These are phyloP conservation scores for Endoconidiophora laricicola DNA, from an alignment of 2,329 filamentous ascomycete species.

Conservation along the genomic window DNA sequence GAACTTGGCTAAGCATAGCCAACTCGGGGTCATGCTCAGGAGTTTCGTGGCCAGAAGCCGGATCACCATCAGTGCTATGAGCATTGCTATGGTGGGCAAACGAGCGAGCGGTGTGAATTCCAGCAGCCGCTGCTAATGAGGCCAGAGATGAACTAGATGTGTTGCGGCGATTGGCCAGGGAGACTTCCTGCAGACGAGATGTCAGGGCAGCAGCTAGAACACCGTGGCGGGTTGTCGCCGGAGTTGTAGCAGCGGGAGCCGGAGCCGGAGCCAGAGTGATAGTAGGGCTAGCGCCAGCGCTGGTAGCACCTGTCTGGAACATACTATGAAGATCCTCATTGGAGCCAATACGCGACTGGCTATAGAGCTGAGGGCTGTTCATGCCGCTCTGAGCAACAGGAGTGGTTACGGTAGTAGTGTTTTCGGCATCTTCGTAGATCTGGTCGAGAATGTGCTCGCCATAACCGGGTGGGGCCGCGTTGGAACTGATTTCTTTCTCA, in stretches of 20 bases:
- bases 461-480: conserved; percentile 78
- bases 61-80: conserved; percentile 29
- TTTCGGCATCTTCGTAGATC: conserved; percentile 73
- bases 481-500: conserved; percentile 32
- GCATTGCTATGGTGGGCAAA: conserved; percentile 16
- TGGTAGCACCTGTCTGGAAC: conserved; percentile 25
- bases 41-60: conserved; percentile 32
- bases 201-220: conserved; percentile 29
- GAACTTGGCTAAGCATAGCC: conserved; percentile 52
- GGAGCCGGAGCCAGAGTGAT: conserved; percentile 8
- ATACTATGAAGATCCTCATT: conserved; percentile 54
- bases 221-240: conserved; percentile 11
- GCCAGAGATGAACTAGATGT: conserved; percentile 29
- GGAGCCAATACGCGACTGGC: conserved; percentile 57
- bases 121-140: conserved; percentile 28
- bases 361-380: conserved; percentile 57
- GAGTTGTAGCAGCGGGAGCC: neutral
- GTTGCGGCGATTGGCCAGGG: conserved; percentile 30
- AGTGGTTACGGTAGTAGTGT: conserved; percentile 57
- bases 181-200: conserved; percentile 55
- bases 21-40: conserved; percentile 42
- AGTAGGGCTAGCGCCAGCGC: conserved; percentile 17
- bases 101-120: conserved; percentile 19
- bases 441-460: conserved; percentile 80
- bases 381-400: conserved; percentile 55